Evolutionary conservation across 768 basidiomycete genomes (phyloP).

Genomic region (Lyophyllum semitale): DNA sequence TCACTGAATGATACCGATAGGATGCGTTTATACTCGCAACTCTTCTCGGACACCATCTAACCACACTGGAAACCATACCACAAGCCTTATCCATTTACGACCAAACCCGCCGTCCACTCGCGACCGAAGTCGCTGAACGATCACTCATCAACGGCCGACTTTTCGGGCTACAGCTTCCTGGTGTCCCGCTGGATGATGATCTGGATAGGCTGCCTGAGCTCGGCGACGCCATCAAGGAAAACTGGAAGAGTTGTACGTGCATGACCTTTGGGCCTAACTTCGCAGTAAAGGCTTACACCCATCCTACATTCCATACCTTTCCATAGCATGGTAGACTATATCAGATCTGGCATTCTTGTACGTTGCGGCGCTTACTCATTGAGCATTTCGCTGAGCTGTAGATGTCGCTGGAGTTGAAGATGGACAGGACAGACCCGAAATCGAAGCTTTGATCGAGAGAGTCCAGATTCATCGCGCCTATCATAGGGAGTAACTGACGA

Average conservation of each 20-base stretch:
- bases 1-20: too few relatives aligned
- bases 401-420: too few relatives aligned
- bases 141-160: conserved; percentile 29
- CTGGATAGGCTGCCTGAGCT: conserved; percentile 21
- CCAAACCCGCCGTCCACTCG: conserved; percentile 37
- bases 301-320: too few relatives aligned
- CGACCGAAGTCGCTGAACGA: conserved; percentile 27
- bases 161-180: conserved; percentile 25
- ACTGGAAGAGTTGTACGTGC: conserved; percentile 30
- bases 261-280: background rate
- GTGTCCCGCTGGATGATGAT: conserved; percentile 18
- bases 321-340: conserved; percentile 16
- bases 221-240: conserved; percentile 27
- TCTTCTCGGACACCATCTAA: conserved; percentile 16
- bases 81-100: conserved; percentile 37
- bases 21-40: conserved; percentile 17
- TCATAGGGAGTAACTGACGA: too few relatives aligned
- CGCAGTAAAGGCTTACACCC: too few relatives aligned
- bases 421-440: too few relatives aligned
- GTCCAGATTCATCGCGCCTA: too few relatives aligned
- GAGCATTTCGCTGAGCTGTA: too few relatives aligned
- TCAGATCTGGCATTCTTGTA: too few relatives aligned
- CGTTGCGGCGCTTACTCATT: too few relatives aligned
- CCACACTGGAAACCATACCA: conserved; percentile 23
- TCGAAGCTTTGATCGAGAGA: too few relatives aligned